These are phyloP conservation scores for Pulveroboletus ravenelii DNA, from an alignment of 768 basidiomycete genomes.

Conservation along the genomic window DNA sequence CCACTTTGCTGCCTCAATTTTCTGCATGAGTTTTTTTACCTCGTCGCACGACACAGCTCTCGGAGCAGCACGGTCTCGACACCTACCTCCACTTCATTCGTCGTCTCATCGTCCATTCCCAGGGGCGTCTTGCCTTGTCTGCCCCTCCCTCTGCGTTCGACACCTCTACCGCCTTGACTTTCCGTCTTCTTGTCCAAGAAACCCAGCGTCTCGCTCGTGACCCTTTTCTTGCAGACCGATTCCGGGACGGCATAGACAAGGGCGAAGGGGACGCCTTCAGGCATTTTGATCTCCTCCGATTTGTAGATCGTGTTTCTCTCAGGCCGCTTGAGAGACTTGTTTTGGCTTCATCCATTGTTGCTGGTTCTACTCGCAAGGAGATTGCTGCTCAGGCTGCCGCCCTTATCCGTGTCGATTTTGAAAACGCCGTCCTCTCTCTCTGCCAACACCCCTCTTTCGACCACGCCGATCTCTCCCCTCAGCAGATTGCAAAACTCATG, in stretches of 20 bases:
- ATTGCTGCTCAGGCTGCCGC: constrained; percentile 53
- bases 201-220: constrained; percentile 85
- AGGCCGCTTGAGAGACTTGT: constrained; percentile 77
- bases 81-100: constrained; percentile 98
- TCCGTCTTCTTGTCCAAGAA: constrained; percentile 83
- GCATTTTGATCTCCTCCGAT: constrained; percentile 78
- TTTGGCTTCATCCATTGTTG: constrained; percentile 68
- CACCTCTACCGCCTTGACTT: constrained; percentile 72
- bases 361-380: constrained; percentile 57
- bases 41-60: constrained; percentile 55
- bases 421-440: constrained; percentile 68
- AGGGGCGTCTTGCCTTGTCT: constrained; percentile 59
- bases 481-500: constrained; percentile 75
- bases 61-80: constrained; percentile 94
- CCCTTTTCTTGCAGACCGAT: constrained; percentile 85
- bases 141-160: constrained; percentile 64
- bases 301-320: constrained; percentile 76
- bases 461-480: constrained; percentile 69
- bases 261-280: constrained; percentile 82
- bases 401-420: constrained; percentile 74
- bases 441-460: constrained; percentile 81
- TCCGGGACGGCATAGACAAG: constrained; percentile 85
- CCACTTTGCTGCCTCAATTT: constrained; percentile 12
- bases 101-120: constrained; percentile 86
- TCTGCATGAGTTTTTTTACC: constrained; percentile 8